These are phyloP conservation scores for Clausena lansium DNA, from an alignment of 345 rosid genomes.

Conservation along the genomic window DNA sequence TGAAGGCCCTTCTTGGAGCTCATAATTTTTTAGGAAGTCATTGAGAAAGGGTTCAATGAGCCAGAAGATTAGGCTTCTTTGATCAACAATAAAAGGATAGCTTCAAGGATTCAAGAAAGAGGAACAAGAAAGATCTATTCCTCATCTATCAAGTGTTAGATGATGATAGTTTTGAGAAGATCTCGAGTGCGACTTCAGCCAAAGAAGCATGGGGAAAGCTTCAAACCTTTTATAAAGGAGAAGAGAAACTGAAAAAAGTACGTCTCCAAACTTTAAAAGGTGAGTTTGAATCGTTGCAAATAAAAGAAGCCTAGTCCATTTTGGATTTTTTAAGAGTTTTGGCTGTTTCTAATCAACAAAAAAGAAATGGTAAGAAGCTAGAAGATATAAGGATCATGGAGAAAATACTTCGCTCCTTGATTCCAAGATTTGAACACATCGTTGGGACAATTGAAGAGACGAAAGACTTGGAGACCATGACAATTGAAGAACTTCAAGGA, in stretches of 20 bases:
- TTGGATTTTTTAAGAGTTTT: not conserved
- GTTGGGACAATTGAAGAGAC: not conserved
- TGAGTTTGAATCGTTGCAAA: not conserved
- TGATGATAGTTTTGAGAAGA: not conserved
- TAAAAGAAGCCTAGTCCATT: not conserved
- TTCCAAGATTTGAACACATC: not conserved
- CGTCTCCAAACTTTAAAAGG: not conserved
- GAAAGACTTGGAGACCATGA: no score
- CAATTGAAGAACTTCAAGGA: no score
- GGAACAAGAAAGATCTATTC: no score
- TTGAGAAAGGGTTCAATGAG: no score
- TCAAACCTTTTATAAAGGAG: not conserved
- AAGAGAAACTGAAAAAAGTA: not conserved
- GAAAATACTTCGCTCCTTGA: not conserved
- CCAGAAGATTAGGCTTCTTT: no score
- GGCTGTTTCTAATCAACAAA: not conserved
- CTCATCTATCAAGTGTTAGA: not conserved
- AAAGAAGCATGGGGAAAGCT: not conserved
- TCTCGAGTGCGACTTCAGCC: not conserved
- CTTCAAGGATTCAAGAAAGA: not conserved
- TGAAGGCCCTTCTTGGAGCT: no score
- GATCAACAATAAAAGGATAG: no score
- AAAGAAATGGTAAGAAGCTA: not conserved
- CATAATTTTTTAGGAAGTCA: no score
- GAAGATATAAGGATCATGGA: not conserved